phyloP scores from a whole-genome alignment of 2,329 filamentous ascomycete genomes.

The Cadophora luteo-olivacea region DNA sequence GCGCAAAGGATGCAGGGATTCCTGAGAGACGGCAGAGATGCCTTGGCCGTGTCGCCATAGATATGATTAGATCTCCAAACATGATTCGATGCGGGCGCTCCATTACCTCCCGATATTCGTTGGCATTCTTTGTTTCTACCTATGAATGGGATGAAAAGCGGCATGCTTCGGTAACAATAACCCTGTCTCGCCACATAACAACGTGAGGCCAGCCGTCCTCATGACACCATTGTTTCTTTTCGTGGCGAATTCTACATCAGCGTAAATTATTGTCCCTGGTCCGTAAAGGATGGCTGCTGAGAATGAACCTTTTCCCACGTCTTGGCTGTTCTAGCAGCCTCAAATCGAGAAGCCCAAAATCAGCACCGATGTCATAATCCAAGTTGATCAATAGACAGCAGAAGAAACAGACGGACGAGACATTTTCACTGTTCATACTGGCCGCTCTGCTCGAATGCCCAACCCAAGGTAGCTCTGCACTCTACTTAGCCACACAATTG shows the following conservation, averaged over 20 bases:
- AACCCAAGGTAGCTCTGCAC: too few species aligned
- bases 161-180: background rate
- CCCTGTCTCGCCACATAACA: too few species aligned
- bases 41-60: background rate
- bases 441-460: too few species aligned
- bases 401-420: too few species aligned
- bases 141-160: background rate
- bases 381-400: too few species aligned
- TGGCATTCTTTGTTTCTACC: background rate
- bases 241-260: background rate
- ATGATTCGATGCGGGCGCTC: background rate
- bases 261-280: background rate
- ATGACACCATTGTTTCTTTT: background rate
- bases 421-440: too few species aligned
- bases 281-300: background rate
- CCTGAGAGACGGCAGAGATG: slow-evolving; percentile 1
- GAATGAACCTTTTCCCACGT: background rate
- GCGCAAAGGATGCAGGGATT: background rate
- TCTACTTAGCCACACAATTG: too few species aligned
- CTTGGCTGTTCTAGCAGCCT: background rate
- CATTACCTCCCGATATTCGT: background rate
- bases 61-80: background rate
- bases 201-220: background rate
- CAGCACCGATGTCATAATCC: too few species aligned
- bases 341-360: too few species aligned